Evolutionary conservation across 805 yeast species (phyloP).

Genomic region (Candida stauntonica): DNA sequence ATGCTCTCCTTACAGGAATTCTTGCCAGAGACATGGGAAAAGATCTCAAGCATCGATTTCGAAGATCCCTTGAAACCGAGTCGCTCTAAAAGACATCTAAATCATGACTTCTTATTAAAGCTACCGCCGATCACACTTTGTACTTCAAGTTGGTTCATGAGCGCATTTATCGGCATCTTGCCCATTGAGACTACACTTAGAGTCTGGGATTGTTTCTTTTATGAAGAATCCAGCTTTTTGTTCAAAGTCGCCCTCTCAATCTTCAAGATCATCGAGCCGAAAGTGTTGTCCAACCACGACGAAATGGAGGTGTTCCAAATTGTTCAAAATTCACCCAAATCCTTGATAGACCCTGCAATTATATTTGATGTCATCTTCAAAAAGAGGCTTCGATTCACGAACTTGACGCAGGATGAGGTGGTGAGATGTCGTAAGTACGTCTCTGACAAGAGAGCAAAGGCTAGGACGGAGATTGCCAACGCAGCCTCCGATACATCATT

Average conservation of each 20-base stretch:
- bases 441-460: conserved; percentile 46
- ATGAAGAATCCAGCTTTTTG: conserved; percentile 83
- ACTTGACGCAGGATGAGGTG: conserved; percentile 78
- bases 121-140: conserved; percentile 90
- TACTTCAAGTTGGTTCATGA: conserved; percentile 98
- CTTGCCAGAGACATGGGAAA: conserved; percentile 75
- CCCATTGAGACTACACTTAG: conserved; percentile 87
- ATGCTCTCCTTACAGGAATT: conserved; percentile 83
- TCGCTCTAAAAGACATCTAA: conserved; percentile 11
- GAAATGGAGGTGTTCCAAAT: conserved; percentile 75
- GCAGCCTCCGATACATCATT: conserved; percentile 23
- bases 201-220: conserved; percentile 93
- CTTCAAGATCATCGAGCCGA: conserved; percentile 69
- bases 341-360: conserved; percentile 60
- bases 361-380: conserved; percentile 74
- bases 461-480: conserved; percentile 15
- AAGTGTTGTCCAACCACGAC: conserved; percentile 41
- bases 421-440: conserved; percentile 76
- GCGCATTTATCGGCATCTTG: conserved; percentile 83
- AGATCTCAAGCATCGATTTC: conserved; percentile 34
- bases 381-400: conserved; percentile 66
- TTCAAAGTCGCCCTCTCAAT: conserved; percentile 81
- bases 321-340: conserved; percentile 78
- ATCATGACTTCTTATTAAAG: conserved; percentile 54
- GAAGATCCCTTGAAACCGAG: conserved; percentile 29